phyloP scores from a whole-genome alignment of 1,284 basidiomycete species.

The Sporisorium sorghi region DNA sequence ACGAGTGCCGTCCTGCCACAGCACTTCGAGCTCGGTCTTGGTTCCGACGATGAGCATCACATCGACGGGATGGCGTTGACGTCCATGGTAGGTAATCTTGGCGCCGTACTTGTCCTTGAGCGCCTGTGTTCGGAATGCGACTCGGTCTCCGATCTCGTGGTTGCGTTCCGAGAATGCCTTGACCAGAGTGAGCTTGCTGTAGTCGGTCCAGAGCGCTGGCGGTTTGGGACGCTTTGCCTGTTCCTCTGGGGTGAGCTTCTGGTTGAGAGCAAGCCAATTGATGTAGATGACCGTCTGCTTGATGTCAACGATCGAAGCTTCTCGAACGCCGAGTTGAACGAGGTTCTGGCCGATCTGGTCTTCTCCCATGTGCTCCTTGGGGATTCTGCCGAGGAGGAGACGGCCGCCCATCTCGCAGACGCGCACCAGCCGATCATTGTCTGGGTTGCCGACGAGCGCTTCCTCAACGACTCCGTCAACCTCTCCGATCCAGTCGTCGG shows the following conservation, averaged over 20 bases:
- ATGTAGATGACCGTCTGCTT: conserved; percentile 83
- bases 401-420: conserved; percentile 40
- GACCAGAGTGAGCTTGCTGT: conserved; percentile 42
- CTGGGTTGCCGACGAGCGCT: conserved; percentile 75
- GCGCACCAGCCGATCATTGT: conserved; percentile 68
- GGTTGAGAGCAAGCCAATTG: conserved; percentile 89
- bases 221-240: conserved; percentile 48
- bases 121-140: conserved; percentile 60
- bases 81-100: conserved; percentile 40
- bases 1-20: conserved; percentile 87
- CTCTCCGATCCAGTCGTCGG: conserved; percentile 88
- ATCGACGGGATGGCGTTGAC: conserved; percentile 35
- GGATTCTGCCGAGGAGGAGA: conserved; percentile 43
- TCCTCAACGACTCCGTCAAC: conserved; percentile 81
- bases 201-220: conserved; percentile 44
- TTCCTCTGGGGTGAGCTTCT: conserved; percentile 71
- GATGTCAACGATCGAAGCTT: conserved; percentile 74
- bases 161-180: conserved; percentile 45
- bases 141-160: conserved; percentile 68
- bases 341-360: conserved; percentile 69
- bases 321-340: conserved; percentile 68
- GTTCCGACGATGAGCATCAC: conserved; percentile 75
- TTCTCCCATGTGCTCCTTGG: conserved; percentile 48
- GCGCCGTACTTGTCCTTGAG: conserved; percentile 47
- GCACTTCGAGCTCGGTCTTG: conserved; percentile 77